Conservation (phyloP, 1,139 yeast genomes). For the Yamadazyma epiphylla region DNA sequence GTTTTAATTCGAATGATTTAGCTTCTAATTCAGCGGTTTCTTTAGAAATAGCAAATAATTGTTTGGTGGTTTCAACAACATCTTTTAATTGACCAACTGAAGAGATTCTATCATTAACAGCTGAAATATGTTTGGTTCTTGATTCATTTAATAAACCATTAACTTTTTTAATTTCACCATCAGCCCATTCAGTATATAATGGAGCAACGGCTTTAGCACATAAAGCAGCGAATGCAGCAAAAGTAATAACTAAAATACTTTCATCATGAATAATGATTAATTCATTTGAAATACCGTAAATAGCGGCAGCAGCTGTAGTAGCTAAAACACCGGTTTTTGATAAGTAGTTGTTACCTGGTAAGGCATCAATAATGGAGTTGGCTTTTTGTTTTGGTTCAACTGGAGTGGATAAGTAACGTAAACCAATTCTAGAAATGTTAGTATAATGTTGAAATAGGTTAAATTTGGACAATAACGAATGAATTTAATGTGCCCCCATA, state of each 20-base stretch:
- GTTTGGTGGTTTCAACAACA: slow-evolving; percentile 88
- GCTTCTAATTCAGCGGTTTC: slow-evolving; percentile 95
- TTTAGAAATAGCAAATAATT: slow-evolving; percentile 88
- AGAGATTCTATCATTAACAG: slow-evolving; percentile 89
- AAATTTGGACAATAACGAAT: too few species aligned
- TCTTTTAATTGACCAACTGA: slow-evolving; percentile 86
- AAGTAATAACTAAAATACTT: slow-evolving; percentile 78
- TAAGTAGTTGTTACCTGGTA: slow-evolving; percentile 86
- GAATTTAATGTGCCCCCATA: too few species aligned
- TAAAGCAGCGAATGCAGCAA: slow-evolving; percentile 70
- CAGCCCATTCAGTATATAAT: slow-evolving; percentile 92
- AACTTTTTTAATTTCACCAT: slow-evolving; percentile 82
- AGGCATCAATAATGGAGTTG: slow-evolving; percentile 78
- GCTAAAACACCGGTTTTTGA: slow-evolving; percentile 95
- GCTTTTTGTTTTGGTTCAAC: slow-evolving; percentile 92
- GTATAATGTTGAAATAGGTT: slow-evolving; percentile 9
- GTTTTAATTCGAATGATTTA: slow-evolving; percentile 87
- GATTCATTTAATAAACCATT: slow-evolving; percentile 80
- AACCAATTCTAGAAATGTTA: slow-evolving; percentile 43
- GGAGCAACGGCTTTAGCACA: slow-evolving; percentile 90
- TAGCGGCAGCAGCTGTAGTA: slow-evolving; percentile 89
- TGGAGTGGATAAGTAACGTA: slow-evolving; percentile 64
- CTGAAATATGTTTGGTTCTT: slow-evolving; percentile 84
- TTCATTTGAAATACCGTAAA: slow-evolving; percentile 92
- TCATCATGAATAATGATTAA: slow-evolving; percentile 92